These are phyloP conservation scores for Pseudopithomyces maydicus DNA, from an alignment of 2,329 filamentous ascomycete genomes.

Conservation along the genomic window DNA sequence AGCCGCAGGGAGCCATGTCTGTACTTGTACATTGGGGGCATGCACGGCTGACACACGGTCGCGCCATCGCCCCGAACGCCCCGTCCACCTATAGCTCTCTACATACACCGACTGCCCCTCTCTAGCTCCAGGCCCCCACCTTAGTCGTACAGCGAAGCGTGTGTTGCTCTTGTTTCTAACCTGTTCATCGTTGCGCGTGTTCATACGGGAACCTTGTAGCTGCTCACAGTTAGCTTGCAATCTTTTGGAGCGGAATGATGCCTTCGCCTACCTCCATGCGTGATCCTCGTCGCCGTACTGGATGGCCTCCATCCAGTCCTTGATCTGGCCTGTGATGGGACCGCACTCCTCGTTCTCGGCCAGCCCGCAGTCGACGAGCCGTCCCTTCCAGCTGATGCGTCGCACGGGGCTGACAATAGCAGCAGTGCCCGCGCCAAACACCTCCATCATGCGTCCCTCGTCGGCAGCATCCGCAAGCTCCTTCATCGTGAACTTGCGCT, in stretches of 20 bases:
- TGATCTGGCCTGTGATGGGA: constrained; percentile 83
- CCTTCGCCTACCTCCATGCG: constrained; percentile 76
- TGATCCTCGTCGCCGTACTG: constrained; percentile 90
- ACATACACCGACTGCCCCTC: background rate
- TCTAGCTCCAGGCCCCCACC: background rate
- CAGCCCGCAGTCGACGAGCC: constrained; percentile 81
- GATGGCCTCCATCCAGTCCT: constrained; percentile 93
- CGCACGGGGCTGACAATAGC: constrained; percentile 92
- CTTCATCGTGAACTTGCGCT: constrained; percentile 91
- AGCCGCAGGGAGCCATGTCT: background rate
- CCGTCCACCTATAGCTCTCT: background rate
- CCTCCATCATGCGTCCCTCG: constrained; percentile 87
- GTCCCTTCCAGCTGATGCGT: constrained; percentile 85
- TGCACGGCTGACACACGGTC: background rate
- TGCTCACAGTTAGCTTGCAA: constrained; percentile 27
- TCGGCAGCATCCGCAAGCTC: constrained; percentile 80
- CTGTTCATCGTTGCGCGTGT: background rate
- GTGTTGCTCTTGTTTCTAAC: background rate
- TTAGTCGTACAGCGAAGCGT: background rate
- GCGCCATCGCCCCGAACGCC: constrained; percentile 1
- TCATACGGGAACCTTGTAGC: constrained; percentile 32
- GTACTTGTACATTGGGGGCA: background rate
- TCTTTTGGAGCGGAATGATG: background rate
- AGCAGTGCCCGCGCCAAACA: constrained; percentile 92
- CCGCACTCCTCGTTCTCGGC: constrained; percentile 83